Base-by-base conservation (phyloP, 176 grass and related monocot species). In the Aegilops longissima region DNA sequence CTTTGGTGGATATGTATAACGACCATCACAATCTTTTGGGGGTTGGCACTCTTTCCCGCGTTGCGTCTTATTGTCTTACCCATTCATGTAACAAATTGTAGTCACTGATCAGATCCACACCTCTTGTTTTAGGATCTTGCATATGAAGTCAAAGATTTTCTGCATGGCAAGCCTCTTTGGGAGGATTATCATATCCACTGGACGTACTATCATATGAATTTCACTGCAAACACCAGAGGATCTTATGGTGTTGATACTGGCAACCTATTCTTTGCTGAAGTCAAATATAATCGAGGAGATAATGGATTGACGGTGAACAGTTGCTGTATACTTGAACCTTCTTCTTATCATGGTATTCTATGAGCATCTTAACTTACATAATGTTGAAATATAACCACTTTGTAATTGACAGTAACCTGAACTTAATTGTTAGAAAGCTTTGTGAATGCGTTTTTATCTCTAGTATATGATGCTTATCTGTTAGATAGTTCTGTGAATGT, bases 171-270 rank as follows among this genome's bases (percentile, higher is more conserved):
- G 40, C 44, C n/a, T 45, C 2, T 16, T 16, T 74, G 39, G 71
- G 71, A 74, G 71, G 71, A 47, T 39, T 12, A 45, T 21, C 2
- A 73, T 25, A 45, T 45, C n/a, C 6, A 27, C 1, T 45, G 12
- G 39, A 25, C n/a, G 2, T 74, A 47, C 71, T 8, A 2, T 23
- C 71, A 74, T 74, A 47, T 74, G 71, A 74, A 74, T 49, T 74
- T 74, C 71, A 74, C 71, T 74, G 40, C 71, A 74, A 74, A 47
- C n/a, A 74, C 71, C 71, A 74, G 9, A 74, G 71, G 40, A 27
- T 74, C 71, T 2, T 23, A 47, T 45, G 39, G 71, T 47, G 42
- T 74, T 27, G 71, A 74, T 23, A 16, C 71, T 27, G n/a, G 38
- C 39, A 74, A 45, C 8, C 6, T 74, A 8, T 74, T 74, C n/a